phyloP scores from a whole-genome alignment of 345 rosid species.

The Kandelia obovata region DNA sequence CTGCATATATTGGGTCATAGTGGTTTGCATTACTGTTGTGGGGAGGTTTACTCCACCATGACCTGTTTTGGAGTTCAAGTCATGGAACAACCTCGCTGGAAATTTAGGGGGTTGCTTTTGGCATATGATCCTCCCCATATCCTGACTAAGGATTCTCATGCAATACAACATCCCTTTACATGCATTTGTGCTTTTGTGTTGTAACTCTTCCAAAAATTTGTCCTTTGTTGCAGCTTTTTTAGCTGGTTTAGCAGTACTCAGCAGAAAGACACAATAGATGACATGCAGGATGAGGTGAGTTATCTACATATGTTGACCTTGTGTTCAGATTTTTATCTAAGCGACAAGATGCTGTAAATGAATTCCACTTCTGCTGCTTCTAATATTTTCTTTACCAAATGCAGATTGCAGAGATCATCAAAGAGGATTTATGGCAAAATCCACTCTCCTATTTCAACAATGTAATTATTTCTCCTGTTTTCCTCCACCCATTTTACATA shows the following conservation, averaged over 20 bases:
- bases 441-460: conserved; percentile 81
- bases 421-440: conserved; percentile 94
- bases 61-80: background rate
- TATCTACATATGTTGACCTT: background rate
- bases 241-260: conserved; percentile 68
- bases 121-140: background rate
- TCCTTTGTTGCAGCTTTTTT: conserved; percentile 63
- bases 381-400: conserved; percentile 8
- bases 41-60: background rate
- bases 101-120: background rate
- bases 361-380: conserved; percentile 6
- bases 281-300: conserved; percentile 74
- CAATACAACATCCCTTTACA: background rate
- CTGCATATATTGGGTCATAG: too few relatives aligned
- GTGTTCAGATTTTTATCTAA: background rate
- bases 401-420: conserved; percentile 91
- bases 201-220: background rate
- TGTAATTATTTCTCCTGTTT: conserved; percentile 35
- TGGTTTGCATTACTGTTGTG: background rate
- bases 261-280: conserved; percentile 54
- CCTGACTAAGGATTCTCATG: background rate
- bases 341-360: too few relatives aligned
- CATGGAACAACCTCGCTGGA: background rate
- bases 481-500: background rate
- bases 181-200: background rate